phyloP scores from a whole-genome alignment of 345 rosid species.

The Conringia planisiliqua region DNA sequence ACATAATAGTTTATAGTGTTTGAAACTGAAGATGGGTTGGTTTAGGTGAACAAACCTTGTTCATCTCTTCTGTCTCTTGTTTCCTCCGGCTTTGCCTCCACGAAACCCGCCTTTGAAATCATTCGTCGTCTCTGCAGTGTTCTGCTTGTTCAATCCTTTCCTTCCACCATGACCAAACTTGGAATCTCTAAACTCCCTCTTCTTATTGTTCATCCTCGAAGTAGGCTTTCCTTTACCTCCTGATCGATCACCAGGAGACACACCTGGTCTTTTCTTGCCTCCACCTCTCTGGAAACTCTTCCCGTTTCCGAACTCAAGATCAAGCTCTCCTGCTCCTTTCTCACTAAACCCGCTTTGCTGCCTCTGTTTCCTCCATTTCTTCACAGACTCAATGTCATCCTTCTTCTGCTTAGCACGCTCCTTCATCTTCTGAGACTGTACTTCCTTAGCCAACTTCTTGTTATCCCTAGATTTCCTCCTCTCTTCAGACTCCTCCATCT shows the following conservation, averaged over 20 bases:
- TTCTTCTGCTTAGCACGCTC: conserved; percentile 72
- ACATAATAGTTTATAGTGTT: conserved; percentile 4
- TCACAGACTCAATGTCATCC: conserved; percentile 66
- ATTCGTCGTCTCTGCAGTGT: conserved; percentile 50
- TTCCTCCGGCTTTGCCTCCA: conserved; percentile 37
- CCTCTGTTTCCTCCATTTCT: conserved; percentile 89
- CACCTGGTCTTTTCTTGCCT: conserved; percentile 63
- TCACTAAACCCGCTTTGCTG: conserved; percentile 73
- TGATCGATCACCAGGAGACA: conserved; percentile 55
- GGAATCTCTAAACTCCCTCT: conserved; percentile 44
- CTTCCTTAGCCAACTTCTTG: conserved; percentile 71
- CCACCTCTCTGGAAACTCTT: conserved; percentile 54
- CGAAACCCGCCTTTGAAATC: conserved; percentile 38
- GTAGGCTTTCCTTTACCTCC: conserved; percentile 54
- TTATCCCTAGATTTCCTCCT: conserved; percentile 83
- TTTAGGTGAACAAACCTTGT: conserved; percentile 17
- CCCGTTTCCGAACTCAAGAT: conserved; percentile 62
- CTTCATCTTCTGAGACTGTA: conserved; percentile 80
- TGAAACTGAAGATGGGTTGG: not conserved
- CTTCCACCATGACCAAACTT: conserved; percentile 69
- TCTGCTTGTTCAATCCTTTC: conserved; percentile 63
- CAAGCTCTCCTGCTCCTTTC: conserved; percentile 45
- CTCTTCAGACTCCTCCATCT: conserved; percentile 80
- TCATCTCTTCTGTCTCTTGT: conserved; percentile 57
- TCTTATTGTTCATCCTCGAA: conserved; percentile 39